These are phyloP conservation scores for Leccinum fibrillosum DNA, from an alignment of 768 basidiomycete genomes.

Conservation along the genomic window DNA sequence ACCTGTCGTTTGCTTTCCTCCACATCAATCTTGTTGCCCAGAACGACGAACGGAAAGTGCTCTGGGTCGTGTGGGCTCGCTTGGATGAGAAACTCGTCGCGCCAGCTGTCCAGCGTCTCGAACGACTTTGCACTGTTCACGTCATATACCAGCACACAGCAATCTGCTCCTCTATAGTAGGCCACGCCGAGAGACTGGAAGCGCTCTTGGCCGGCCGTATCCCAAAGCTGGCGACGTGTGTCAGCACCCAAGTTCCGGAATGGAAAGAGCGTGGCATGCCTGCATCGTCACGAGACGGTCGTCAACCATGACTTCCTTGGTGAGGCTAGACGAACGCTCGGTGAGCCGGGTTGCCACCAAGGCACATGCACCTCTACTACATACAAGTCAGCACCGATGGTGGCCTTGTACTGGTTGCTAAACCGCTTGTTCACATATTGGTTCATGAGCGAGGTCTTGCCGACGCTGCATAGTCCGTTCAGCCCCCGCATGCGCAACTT, in stretches of 20 bases:
- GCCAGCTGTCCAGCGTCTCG: constrained; percentile 98
- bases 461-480: constrained; percentile 57
- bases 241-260: constrained; percentile 1
- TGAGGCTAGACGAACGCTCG: constrained; percentile 54
- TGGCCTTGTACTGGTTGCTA: constrained; percentile 99
- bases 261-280: constrained; percentile 42
- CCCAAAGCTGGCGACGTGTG: constrained; percentile 77
- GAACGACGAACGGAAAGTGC: constrained; percentile 98
- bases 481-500: background rate
- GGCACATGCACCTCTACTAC: constrained; percentile 43
- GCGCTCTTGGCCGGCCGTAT: constrained; percentile 98
- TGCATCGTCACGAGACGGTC: constrained; percentile 99
- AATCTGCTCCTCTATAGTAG: constrained; percentile 98
- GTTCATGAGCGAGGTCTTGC: constrained; percentile 99
- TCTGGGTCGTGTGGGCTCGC: constrained; percentile 98
- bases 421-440: constrained; percentile 99
- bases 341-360: constrained; percentile 2
- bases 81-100: constrained; percentile 98
- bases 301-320: constrained; percentile 98
- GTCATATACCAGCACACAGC: constrained; percentile 98
- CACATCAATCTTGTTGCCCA: constrained; percentile 99
- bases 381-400: constrained; percentile 95
- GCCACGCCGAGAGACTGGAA: constrained; percentile 99
- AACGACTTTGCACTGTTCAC: constrained; percentile 99
- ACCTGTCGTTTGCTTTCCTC: constrained; percentile 99